Evolutionary conservation across 768 basidiomycete species (phyloP), one percentile per base, ranked within the genome.

Genomic region (Termitomyces eurrhizus): DNA sequence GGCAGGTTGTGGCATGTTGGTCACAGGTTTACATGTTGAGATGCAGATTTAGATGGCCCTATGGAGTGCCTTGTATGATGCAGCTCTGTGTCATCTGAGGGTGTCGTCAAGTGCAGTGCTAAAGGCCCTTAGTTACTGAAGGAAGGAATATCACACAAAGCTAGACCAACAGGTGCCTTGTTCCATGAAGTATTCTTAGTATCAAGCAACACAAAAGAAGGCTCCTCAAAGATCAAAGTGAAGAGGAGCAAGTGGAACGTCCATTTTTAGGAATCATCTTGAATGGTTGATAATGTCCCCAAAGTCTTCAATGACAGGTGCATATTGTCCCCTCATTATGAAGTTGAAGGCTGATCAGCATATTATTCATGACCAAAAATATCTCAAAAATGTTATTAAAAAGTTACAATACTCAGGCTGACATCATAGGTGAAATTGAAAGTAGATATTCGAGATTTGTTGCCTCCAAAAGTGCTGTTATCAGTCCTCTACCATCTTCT

Each of bases 1-100:
- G 46, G 18, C 42, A 26, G 14, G 14, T 41, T n/a, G n/a, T n/a
- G n/a, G n/a, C n/a, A n/a, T n/a, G n/a, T n/a, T n/a, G n/a, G n/a
- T n/a, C n/a, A 39, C 12, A 41, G 33, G 33, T 44, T 55, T 44
- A 45, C 64, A 26, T 33, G 18, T 64, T 84, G 85, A 33, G 85
- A 87, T 33, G 80, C 84, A 32, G 85, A 87, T 54, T 87, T 77
- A 8, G 81, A 87, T 11, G 85, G 73, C 33, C 72, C 68, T n/a
- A 74, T 65, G 32, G 71, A 70, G 32, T 68, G 66, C 48, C n/a
- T 42, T 7, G 1, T 29, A 8, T 36, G 11, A 16, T 7, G 8
- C 9, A 9, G 32, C 5, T 49, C 45, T 36, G 14, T 26, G 8
- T 33, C 32, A 21, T 52, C 50, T 33, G 50, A 42, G 18, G 21